Base-by-base conservation (phyloP, 2,329 filamentous ascomycete species). In the Ophiostoma montium region DNA sequence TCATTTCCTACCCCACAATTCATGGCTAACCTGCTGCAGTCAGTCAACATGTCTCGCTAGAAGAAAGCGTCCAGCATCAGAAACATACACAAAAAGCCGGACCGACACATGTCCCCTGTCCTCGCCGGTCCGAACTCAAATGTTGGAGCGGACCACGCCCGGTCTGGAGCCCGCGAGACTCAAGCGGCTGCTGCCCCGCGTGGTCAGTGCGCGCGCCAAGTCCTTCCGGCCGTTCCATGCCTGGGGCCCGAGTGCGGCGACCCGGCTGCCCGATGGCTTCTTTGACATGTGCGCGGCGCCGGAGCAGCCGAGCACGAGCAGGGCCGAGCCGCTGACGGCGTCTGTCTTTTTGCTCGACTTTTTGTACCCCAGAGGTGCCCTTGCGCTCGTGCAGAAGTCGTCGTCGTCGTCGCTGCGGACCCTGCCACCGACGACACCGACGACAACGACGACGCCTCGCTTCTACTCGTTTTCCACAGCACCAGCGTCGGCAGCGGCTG, bases 81-180 rank as follows among this genome's bases (percentile, higher is more conserved):
- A n/a, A n/a, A n/a, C n/a, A n/a, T n/a, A n/a, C n/a, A n/a, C n/a
- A n/a, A n/a, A n/a, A n/a, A n/a, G n/a, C n/a, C n/a, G n/a, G n/a
- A n/a, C n/a, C n/a, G n/a, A n/a, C 23, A 27, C 23, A 27, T 8
- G 5, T 8, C 23, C 23, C 23, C 23, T 8, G 5, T 27, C 23
- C 23, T 8, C 23, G 23, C 23, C 8, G 5, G 5, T 27, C 23
- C 8, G 23, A 27, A 8, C n/a, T 42, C 15, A 15, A 21, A 42
- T 78, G 73, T 70, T 78, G 58, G 74, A 78, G 67, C 71, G 73
- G 68, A 71, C 72, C 39, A 71, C 72, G 36, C 68, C 70, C 53
- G 68, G 66, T 61, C 63, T 78, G 62, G 75, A 78, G 69, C 69
- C 73, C 62, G 71, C 71, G 65, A 67, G 67, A 56, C 65, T 77